Evolutionary conservation across 2,329 filamentous ascomycete genomes (phyloP).

Genomic region (Colletotrichum sp.): DNA sequence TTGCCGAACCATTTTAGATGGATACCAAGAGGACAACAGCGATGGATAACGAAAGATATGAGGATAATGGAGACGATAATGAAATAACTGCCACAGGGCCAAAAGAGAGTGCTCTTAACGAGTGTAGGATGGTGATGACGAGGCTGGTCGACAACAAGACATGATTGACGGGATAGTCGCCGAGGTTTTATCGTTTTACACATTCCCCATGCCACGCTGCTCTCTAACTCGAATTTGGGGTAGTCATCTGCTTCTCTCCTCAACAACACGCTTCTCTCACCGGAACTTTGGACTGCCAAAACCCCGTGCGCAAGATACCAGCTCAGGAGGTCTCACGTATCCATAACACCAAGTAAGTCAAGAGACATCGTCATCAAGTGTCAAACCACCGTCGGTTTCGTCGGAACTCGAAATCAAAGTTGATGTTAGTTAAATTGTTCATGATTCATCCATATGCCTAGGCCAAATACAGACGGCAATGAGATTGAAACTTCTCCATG

Average conservation of each 20-base stretch:
- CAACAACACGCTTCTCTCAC: background rate
- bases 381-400: background rate
- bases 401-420: background rate
- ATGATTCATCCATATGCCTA: background rate
- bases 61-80: background rate
- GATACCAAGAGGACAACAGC: background rate
- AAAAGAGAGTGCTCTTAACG: background rate
- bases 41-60: background rate
- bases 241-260: background rate
- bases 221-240: rapidly evolving
- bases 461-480: background rate
- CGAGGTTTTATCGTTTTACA: background rate
- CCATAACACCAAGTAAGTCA: background rate
- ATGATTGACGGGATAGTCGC: background rate
- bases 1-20: background rate
- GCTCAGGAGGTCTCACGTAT: background rate
- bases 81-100: background rate
- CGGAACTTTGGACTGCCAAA: background rate
- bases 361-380: background rate
- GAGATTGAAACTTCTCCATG: background rate
- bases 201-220: background rate
- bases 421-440: background rate
- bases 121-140: background rate
- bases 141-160: background rate
- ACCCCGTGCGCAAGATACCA: background rate